phyloP scores from a whole-genome alignment of 2,329 filamentous ascomycete genomes.

The Fonsecaea nubica region DNA sequence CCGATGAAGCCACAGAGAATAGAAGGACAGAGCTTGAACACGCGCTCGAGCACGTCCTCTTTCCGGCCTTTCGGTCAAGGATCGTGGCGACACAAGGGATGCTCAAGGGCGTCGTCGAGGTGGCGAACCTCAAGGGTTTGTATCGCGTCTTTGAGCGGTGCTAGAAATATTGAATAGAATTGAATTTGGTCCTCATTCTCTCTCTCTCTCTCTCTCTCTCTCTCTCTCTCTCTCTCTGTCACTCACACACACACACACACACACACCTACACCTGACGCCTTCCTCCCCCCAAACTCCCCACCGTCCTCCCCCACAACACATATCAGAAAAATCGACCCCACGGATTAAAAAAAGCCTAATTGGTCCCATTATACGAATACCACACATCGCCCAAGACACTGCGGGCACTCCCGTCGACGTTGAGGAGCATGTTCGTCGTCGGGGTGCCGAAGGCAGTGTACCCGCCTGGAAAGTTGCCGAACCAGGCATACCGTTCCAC shows the following conservation, averaged over 20 bases:
- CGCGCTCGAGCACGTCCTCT: slow-evolving; percentile 83
- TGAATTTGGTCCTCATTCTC: not conserved
- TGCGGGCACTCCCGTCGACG: slow-evolving; percentile 30
- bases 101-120: slow-evolving; percentile 79
- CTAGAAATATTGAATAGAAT: slow-evolving; percentile 52
- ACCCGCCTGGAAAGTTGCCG: slow-evolving; percentile 35
- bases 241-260: too few relatives aligned
- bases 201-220: not conserved
- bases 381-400: slow-evolving; percentile 26
- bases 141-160: slow-evolving; percentile 96
- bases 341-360: not conserved
- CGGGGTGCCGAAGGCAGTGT: not conserved
- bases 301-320: not conserved
- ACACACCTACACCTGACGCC: too few relatives aligned
- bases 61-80: slow-evolving; percentile 83
- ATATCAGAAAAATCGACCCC: too few relatives aligned
- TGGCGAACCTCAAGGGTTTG: slow-evolving; percentile 88
- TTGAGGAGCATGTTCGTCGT: slow-evolving; percentile 40
- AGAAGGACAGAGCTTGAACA: slow-evolving; percentile 73
- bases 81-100: slow-evolving; percentile 81
- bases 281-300: not conserved
- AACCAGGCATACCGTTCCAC: slow-evolving; percentile 54
- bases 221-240: too few relatives aligned
- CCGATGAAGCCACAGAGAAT: slow-evolving; percentile 21
- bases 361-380: slow-evolving; percentile 24